Base-by-base conservation (phyloP, 306 rosid genomes). In the Trifolium subterraneum region DNA sequence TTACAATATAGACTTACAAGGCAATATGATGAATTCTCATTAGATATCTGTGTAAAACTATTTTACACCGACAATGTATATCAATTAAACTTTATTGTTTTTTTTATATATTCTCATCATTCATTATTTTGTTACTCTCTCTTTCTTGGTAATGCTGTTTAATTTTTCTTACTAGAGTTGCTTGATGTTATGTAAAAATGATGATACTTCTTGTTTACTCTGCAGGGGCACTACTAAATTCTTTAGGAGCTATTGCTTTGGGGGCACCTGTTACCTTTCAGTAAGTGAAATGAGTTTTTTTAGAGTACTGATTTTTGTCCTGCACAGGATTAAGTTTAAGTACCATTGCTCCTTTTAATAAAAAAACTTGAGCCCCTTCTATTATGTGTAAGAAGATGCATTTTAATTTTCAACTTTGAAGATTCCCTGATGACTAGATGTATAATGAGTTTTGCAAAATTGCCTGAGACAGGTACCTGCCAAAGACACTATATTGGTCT, bases 161-260 rank as follows among this genome's bases (percentile, higher is more conserved):
- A 36, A 4, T 38, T 10, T 11, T 9, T 19, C 8, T 61, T 56
- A 18, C 4, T 7, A 18, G 25, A n/a, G 19, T 50, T 54, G 23
- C 22, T 52, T 35, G n/a, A 22, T 67, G 29, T 73, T 47, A 6
- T 33, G 50, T 41, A 9, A 50, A 59, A 41, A 68, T 15, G 25
- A 29, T 19, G 10, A 48, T 47, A 38, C 47, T 10, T 47, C 47
- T 35, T 75, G 69, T 59, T 62, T 66, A 13, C 68, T 55, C 15
- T 89, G 79, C 82, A 94, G 98, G 98, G 78, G 92, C 93, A 71
- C 52, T 87, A 15, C 38, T 94, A 63, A 89, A 73, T 82, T 86
- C 87, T 51, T 82, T 94, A 42, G 97, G 93, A 83, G 96, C 97
- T 78, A 70, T 94, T 54, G 90, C 90, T 56, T 82, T 94, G 86